Conservation (phyloP, 2,329 filamentous ascomycete genomes). For the Fusarium caatingaense region DNA sequence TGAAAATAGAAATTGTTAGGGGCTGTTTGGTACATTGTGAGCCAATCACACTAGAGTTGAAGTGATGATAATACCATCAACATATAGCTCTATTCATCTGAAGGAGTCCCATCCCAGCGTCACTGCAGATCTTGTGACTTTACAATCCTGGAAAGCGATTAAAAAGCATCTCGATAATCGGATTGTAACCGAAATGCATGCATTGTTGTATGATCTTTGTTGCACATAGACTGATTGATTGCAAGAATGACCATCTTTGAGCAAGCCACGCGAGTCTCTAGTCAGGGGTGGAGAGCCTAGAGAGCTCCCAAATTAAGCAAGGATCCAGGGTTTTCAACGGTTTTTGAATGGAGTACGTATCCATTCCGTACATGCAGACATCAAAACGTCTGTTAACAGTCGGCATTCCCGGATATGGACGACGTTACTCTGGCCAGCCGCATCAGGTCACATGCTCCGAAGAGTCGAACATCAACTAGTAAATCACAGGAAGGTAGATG, state of each 20-base stretch:
- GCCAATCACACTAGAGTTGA: conserved; percentile 6
- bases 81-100: not conserved
- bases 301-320: conserved; percentile 24
- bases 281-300: conserved; percentile 20
- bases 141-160: not conserved
- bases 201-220: not conserved
- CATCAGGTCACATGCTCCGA: conserved; percentile 27
- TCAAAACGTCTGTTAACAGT: conserved; percentile 7
- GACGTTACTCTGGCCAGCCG: conserved; percentile 18
- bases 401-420: conserved; percentile 28
- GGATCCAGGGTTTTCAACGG: conserved; percentile 28
- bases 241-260: not conserved
- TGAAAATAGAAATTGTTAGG: conserved; percentile 19
- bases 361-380: not conserved
- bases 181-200: not conserved
- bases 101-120: conserved; percentile 1
- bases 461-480: not conserved
- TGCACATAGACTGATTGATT: not conserved
- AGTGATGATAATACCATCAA: not conserved
- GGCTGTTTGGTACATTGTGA: not conserved
- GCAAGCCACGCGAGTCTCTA: conserved; percentile 27
- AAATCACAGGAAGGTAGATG: not conserved
- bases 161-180: not conserved
- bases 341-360: not conserved
- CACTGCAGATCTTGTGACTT: conserved; percentile 5